Evolutionary conservation across 805 yeast genomes (phyloP).

Genomic region (Yarrowia sp.): DNA sequence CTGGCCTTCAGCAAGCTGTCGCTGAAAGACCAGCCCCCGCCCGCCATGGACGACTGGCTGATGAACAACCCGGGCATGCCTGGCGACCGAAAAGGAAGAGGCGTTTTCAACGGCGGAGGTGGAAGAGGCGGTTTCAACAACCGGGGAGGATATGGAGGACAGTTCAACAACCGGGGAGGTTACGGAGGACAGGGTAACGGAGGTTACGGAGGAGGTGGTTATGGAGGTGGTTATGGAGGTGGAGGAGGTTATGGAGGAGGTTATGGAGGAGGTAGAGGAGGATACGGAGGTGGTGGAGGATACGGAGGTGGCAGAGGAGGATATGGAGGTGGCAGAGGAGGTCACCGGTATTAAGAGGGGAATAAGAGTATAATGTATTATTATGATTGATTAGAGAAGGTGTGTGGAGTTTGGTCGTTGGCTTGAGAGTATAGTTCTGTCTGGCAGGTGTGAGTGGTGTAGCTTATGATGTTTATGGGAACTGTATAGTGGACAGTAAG

Average conservation of each 20-base stretch:
- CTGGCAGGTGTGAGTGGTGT: too few species aligned
- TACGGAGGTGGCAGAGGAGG: not conserved
- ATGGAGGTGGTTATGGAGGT: conserved; percentile 49
- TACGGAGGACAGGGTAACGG: not conserved
- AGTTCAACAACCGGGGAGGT: not conserved
- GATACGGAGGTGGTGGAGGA: conserved; percentile 4
- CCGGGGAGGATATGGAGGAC: conserved; percentile 44
- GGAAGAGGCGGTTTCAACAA: conserved; percentile 37
- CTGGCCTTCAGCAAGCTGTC: conserved; percentile 40
- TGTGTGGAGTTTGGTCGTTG: too few species aligned
- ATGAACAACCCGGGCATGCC: conserved; percentile 15
- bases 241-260: conserved; percentile 45
- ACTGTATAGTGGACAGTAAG: too few species aligned
- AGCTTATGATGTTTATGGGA: too few species aligned
- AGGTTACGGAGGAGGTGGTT: conserved; percentile 34
- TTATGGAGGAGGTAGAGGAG: conserved; percentile 45
- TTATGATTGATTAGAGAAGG: not conserved
- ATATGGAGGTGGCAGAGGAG: not conserved
- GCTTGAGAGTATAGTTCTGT: too few species aligned
- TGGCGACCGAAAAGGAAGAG: conserved; percentile 8
- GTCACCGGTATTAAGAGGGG: not conserved
- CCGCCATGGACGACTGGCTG: conserved; percentile 1
- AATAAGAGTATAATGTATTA: not conserved
- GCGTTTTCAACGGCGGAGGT: not conserved
- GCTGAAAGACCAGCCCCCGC: conserved; percentile 10